Conservation (phyloP, 2,329 filamentous ascomycete genomes). For the Lasiodiplodia gonubiensis region DNA sequence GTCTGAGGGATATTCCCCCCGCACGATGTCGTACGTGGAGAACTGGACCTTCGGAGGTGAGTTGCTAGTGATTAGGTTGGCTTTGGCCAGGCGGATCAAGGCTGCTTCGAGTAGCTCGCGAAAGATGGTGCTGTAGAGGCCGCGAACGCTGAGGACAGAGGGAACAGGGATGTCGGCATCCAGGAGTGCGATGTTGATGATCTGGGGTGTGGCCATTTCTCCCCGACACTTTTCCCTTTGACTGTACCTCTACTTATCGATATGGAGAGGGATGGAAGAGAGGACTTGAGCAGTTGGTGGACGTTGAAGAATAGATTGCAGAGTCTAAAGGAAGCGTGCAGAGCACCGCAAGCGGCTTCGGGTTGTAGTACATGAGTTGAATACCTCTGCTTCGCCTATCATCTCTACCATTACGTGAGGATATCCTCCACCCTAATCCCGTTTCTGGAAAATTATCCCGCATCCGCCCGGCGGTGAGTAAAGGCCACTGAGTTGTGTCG, state of each 20-base stretch:
- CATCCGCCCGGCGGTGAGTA: background rate
- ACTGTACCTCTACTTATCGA: background rate
- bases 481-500: background rate
- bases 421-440: constrained; percentile 16
- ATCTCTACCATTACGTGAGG: constrained; percentile 13
- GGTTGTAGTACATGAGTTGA: constrained; percentile 6
- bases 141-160: constrained; percentile 32
- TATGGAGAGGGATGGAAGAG: background rate
- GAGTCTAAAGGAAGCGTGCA: background rate
- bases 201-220: constrained; percentile 14
- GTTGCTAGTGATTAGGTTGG: background rate
- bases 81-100: constrained; percentile 29
- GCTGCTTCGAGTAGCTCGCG: constrained; percentile 36
- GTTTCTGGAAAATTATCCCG: constrained; percentile 21
- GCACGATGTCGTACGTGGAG: constrained; percentile 45
- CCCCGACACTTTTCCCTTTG: background rate
- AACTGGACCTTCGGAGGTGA: constrained; percentile 35
- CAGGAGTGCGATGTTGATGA: constrained; percentile 38
- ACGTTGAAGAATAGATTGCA: background rate
- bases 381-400: constrained; percentile 11
- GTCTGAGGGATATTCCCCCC: constrained; percentile 43
- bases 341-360: background rate
- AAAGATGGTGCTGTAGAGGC: constrained; percentile 42
- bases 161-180: constrained; percentile 42
- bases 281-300: background rate